phyloP scores from a whole-genome alignment of 116 monocot genomes.

The Iris pallida region DNA sequence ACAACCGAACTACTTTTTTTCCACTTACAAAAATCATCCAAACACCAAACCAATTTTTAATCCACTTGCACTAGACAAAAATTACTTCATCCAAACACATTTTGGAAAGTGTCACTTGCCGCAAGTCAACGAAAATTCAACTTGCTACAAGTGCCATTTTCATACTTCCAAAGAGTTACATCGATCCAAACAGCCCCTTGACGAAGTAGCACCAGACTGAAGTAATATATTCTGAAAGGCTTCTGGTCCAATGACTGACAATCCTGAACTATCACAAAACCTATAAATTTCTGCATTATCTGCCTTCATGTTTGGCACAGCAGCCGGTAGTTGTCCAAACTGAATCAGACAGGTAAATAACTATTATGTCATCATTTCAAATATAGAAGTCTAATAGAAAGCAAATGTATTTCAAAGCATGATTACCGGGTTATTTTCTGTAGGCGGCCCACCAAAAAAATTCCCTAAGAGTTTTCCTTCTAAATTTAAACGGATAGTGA shows the following conservation, averaged over 20 bases:
- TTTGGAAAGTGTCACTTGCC: too few relatives aligned
- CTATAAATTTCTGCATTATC: slow-evolving; percentile 55
- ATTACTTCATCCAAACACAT: too few relatives aligned
- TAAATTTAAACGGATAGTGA: slow-evolving; percentile 55
- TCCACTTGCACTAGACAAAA: too few relatives aligned
- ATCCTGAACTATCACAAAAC: slow-evolving; percentile 29
- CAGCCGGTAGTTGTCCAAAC: slow-evolving; percentile 40
- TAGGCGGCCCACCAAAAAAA: slow-evolving; percentile 62
- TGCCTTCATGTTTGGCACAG: slow-evolving; percentile 52
- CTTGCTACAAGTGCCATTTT: too few relatives aligned
- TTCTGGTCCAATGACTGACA: slow-evolving; percentile 38
- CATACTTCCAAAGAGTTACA: too few relatives aligned
- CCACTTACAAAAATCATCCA: too few relatives aligned
- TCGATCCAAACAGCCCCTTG: too few relatives aligned
- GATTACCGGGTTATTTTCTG: slow-evolving; percentile 33
- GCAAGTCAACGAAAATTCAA: too few relatives aligned
- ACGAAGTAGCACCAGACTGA: slow-evolving; percentile 65
- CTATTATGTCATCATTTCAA: not conserved
- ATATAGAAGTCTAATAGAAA: slow-evolving; percentile 10
- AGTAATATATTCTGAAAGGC: slow-evolving; percentile 49
- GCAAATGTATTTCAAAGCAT: not conserved
- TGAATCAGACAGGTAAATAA: slow-evolving; percentile 14
- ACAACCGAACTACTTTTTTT: too few relatives aligned
- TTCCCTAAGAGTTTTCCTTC: slow-evolving; percentile 56
- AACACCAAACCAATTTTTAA: too few relatives aligned